Conservation (phyloP, 352 stramenopile genomes). For the Plasmopara muralis region DNA sequence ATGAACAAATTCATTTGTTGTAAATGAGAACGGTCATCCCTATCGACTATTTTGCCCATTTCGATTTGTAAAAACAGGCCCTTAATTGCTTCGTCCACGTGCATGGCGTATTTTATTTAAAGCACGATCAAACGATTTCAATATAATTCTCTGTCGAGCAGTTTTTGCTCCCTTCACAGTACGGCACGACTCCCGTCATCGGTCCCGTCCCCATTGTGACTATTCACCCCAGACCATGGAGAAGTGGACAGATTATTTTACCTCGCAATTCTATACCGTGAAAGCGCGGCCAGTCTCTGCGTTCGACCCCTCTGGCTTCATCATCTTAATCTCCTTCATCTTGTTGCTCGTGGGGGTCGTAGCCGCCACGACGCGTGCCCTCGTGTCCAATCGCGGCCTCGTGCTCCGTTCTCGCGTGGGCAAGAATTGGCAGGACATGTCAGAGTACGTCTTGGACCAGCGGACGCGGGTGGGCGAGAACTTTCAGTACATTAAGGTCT, state of each 20-base stretch:
- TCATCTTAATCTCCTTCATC: constrained; percentile 67
- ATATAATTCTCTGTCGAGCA: neutral
- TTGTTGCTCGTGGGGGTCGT: constrained; percentile 65
- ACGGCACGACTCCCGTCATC: constrained; percentile 4
- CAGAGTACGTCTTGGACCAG: constrained; percentile 61
- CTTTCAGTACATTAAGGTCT: constrained; percentile 62
- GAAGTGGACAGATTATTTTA: constrained; percentile 66
- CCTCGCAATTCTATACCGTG: constrained; percentile 79
- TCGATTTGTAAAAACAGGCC: no score
- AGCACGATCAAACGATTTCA: constrained; percentile 16
- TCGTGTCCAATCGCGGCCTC: constrained; percentile 37
- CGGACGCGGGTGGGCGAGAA: constrained; percentile 63
- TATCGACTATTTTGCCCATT: no score
- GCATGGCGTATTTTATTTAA: no score
- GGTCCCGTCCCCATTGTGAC: neutral
- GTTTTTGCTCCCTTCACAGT: constrained; percentile 4
- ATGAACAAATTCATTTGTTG: no score
- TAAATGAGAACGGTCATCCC: no score
- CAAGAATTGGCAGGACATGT: constrained; percentile 75
- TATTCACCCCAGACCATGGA: constrained; percentile 28
- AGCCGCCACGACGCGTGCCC: constrained; percentile 34
- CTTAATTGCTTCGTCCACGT: no score
- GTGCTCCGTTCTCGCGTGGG: constrained; percentile 50
- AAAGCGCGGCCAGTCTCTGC: constrained; percentile 76
- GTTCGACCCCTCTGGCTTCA: constrained; percentile 81